Conservation (phyloP, 495 filamentous ascomycete genomes). For the Aspergillus ostianus region DNA sequence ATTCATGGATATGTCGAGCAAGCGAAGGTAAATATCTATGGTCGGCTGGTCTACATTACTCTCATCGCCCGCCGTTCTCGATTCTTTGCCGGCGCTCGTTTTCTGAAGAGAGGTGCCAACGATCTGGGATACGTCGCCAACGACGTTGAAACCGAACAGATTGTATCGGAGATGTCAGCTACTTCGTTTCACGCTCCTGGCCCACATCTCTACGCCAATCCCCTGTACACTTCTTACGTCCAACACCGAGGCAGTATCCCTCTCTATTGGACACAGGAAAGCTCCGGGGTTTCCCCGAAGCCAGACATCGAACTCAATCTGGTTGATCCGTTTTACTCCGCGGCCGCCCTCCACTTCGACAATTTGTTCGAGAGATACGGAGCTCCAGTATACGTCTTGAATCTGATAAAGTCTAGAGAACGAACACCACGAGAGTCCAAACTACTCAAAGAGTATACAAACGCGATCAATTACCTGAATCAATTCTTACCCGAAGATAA, state of each 20-base stretch:
- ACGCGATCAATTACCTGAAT: conserved; percentile 88
- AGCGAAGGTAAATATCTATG: conserved; percentile 77
- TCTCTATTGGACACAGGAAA: conserved; percentile 96
- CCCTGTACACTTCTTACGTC: conserved; percentile 91
- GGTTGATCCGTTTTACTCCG: conserved; percentile 91
- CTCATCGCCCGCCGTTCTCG: conserved; percentile 90
- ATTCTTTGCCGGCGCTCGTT: conserved; percentile 91
- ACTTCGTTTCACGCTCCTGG: conserved; percentile 95
- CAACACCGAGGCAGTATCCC: conserved; percentile 97
- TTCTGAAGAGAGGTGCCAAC: conserved; percentile 92
- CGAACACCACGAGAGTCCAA: conserved; percentile 91
- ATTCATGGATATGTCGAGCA: conserved; percentile 97
- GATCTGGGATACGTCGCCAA: conserved; percentile 97
- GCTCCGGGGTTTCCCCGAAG: conserved; percentile 90
- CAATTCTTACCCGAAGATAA: conserved; percentile 83
- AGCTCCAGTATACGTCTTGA: conserved; percentile 85
- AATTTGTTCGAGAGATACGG: conserved; percentile 94
- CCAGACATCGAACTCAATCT: conserved; percentile 93
- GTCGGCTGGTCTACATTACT: conserved; percentile 83
- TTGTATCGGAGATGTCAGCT: conserved; percentile 88
- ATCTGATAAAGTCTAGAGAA: conserved; percentile 88
- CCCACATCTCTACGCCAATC: conserved; percentile 79
- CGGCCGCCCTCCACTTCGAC: conserved; percentile 96
- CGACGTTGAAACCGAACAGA: conserved; percentile 99
- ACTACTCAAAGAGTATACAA: conserved; percentile 80